Evolutionary conservation across 2,329 filamentous ascomycete species (phyloP).

Genomic region (Diaporthe ampelina): DNA sequence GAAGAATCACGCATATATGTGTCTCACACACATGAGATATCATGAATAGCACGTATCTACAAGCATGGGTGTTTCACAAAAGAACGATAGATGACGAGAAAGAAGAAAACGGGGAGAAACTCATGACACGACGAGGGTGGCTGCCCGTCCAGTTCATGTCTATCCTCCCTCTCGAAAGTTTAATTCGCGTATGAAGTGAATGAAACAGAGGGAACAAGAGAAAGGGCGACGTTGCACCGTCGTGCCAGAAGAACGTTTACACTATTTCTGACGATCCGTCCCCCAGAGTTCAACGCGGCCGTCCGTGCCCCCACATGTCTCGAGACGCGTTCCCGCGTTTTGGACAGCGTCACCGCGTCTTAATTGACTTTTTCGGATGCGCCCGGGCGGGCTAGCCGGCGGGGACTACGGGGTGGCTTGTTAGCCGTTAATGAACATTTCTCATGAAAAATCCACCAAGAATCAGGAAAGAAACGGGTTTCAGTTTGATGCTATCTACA

Average conservation of each 20-base stretch:
- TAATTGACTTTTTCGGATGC: conserved; percentile 2
- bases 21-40: no score
- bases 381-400: background rate
- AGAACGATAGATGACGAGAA: background rate
- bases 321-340: conserved; percentile 28
- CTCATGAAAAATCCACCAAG: background rate
- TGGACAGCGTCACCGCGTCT: conserved; percentile 26
- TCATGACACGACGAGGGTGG: background rate
- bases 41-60: conserved; percentile 9
- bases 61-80: conserved; percentile 1
- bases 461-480: background rate
- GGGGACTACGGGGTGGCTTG: no score
- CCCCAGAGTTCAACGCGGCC: conserved; percentile 9
- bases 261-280: background rate
- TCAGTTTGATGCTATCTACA: conserved; percentile 11
- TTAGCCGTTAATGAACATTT: background rate
- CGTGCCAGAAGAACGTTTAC: conserved; percentile 5
- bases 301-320: conserved; percentile 28
- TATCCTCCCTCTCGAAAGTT: background rate
- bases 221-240: background rate
- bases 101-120: background rate
- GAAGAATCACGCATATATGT: no score
- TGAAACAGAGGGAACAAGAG: background rate
- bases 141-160: background rate
- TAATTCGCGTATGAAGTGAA: background rate